A percentile compares a stretch with the other conserved stretches of the same genome.
Conservation (phyloP, 2,329 filamentous ascomycete species). For the Aspergillus tamarii region DNA sequence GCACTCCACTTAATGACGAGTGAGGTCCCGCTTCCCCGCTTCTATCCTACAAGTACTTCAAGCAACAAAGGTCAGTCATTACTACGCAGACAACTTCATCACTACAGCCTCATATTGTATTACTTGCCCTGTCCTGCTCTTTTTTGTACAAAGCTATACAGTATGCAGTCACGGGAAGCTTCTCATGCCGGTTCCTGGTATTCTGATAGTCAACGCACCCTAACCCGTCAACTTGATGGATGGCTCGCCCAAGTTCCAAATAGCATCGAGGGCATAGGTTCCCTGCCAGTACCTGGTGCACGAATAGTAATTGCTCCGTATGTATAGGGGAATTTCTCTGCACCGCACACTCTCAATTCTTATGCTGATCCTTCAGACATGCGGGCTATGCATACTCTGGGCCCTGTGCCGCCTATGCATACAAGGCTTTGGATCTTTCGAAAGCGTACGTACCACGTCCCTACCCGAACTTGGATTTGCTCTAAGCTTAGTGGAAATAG, state of each 20-base stretch:
- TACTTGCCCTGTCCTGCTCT: neutral
- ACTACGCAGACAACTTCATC: neutral
- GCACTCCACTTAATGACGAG: constrained; percentile 24
- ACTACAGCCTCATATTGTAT: neutral
- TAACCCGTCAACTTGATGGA: constrained; percentile 70
- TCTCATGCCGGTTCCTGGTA: constrained; percentile 92
- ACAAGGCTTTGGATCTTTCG: constrained; percentile 82
- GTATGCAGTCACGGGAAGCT: constrained; percentile 56
- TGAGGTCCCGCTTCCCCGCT: constrained; percentile 30
- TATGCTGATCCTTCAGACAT: constrained; percentile 62
- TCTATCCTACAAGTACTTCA: constrained; percentile 18
- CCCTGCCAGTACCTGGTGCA: constrained; percentile 72
- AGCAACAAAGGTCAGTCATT: neutral
- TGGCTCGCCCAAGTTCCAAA: constrained; percentile 75
- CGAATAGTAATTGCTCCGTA: constrained; percentile 92
- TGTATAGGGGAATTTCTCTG: constrained; percentile 38
- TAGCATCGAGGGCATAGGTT: constrained; percentile 63
- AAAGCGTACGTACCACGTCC: constrained; percentile 58
- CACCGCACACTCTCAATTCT: neutral
- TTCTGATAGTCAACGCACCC: constrained; percentile 58
- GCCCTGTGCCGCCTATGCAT: constrained; percentile 89
- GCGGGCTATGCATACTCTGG: constrained; percentile 94
- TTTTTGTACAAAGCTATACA: neutral
- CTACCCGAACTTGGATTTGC: neutral
- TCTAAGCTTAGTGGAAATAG: constrained; percentile 39